Evolutionary conservation across 768 basidiomycete genomes (phyloP).

Genomic region (Amanita subjunquillea): DNA sequence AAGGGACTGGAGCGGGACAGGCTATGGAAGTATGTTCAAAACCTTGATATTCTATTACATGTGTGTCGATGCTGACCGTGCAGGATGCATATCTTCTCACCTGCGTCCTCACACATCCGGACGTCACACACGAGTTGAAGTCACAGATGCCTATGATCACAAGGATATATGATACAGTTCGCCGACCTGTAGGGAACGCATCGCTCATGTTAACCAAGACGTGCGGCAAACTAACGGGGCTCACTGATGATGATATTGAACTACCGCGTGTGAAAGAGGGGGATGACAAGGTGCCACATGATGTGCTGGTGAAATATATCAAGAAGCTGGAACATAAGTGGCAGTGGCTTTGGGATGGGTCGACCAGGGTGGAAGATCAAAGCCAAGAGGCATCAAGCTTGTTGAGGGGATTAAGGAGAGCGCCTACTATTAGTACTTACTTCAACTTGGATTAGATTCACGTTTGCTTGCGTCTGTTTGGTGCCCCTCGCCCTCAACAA

Average conservation of each 20-base stretch:
- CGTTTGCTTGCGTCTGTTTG: not conserved
- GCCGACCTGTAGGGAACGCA: conserved; percentile 33
- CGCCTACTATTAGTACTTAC: too few species aligned
- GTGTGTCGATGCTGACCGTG: conserved; percentile 18
- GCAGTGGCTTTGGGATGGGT: conserved; percentile 54
- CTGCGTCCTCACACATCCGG: conserved; percentile 32
- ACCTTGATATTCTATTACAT: conserved; percentile 13
- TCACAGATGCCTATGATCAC: conserved; percentile 26
- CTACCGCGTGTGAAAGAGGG: conserved; percentile 18
- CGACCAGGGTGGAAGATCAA: conserved; percentile 19
- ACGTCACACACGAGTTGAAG: conserved; percentile 23
- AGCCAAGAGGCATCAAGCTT: not conserved
- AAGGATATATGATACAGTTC: conserved; percentile 35
- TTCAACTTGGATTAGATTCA: too few species aligned
- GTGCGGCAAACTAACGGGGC: conserved; percentile 32
- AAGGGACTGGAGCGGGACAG: conserved; percentile 50
- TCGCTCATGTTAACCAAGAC: conserved; percentile 27
- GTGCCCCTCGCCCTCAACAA: not conserved
- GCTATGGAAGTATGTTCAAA: conserved; percentile 37
- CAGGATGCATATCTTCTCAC: conserved; percentile 43
- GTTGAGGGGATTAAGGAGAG: not conserved
- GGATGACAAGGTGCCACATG: conserved; percentile 21
- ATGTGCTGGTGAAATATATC: conserved; percentile 28
- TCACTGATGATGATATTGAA: conserved; percentile 21
- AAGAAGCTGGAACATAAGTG: conserved; percentile 28